Percentiles rank a stretch among this genome's conserved stretches.
Evolutionary conservation across 2,329 filamentous ascomycete species (phyloP).

Genomic region (Diaporthe vaccinii): DNA sequence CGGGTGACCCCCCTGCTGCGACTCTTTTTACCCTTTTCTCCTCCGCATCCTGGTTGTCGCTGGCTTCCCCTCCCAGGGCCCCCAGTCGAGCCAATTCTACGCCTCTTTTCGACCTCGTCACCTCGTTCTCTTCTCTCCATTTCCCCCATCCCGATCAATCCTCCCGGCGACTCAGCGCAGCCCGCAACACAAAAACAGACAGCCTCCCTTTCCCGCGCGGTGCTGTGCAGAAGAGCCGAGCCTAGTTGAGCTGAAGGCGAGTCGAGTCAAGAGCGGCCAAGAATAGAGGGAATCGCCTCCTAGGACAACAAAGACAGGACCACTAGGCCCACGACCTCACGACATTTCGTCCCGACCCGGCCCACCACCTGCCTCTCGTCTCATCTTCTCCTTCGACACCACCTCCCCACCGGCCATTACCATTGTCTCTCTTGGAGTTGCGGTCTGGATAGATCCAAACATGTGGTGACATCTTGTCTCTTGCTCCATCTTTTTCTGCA

Average conservation of each 20-base stretch:
- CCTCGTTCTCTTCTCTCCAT: slow-evolving; percentile 34
- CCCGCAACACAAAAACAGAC: slow-evolving; percentile 27
- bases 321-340: slow-evolving; percentile 26
- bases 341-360: slow-evolving; percentile 38
- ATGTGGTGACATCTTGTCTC: slow-evolving; percentile 41
- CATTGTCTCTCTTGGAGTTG: slow-evolving; percentile 33
- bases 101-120: slow-evolving; percentile 37
- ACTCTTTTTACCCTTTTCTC: slow-evolving; percentile 33
- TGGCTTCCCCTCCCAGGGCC: slow-evolving; percentile 34
- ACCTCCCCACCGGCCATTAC: slow-evolving; percentile 32
- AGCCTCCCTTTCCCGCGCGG: slow-evolving; percentile 18
- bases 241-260: slow-evolving; percentile 24
- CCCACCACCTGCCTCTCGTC: slow-evolving; percentile 39
- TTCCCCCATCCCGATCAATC: slow-evolving; percentile 33
- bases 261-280: slow-evolving; percentile 24
- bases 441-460: slow-evolving; percentile 40
- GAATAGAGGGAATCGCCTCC: slow-evolving; percentile 32
- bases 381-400: slow-evolving; percentile 37
- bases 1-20: slow-evolving; percentile 26
- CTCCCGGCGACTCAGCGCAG: slow-evolving; percentile 36
- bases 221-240: slow-evolving; percentile 24
- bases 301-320: slow-evolving; percentile 28
- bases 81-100: slow-evolving; percentile 36
- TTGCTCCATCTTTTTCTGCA: slow-evolving; percentile 36
- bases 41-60: slow-evolving; percentile 36